Evolutionary conservation across 2,329 filamentous ascomycete genomes (phyloP), one percentile per base, ranked within the genome.

Genomic region (Dothidotthia symphoricarpi): DNA sequence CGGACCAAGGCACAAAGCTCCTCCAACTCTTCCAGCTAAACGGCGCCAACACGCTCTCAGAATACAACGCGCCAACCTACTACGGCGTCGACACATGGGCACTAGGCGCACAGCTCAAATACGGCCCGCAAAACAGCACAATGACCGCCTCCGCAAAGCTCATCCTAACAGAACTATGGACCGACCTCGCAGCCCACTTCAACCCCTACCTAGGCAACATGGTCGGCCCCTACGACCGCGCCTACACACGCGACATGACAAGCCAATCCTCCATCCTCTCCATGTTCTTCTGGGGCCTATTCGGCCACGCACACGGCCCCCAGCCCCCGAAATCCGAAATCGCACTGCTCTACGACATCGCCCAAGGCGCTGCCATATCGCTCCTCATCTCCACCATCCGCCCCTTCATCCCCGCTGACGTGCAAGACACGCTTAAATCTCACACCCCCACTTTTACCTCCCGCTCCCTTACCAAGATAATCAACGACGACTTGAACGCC

Each of bases 41-140:
- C 3, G 28, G 31, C 24, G 35, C 34, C 6, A 55, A 66, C 34
- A 59, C 48, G 58, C 47, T 70, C 1, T 61, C 57, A 8, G 68
- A 70, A 42, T 70, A 69, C 51, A 70, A 70, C 27, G 60, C 65
- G 2, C 67, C 68, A 3, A 70, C 62, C 2, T 70, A 70, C 50
- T 70, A 69, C 38, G 68, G 68, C 29, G 67, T 69, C 49, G 67
- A 70, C 36, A 47, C 63, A 24, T 71, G 66, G 65, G 68, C 67
- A 0, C 58, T 73, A 3, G 66, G 57, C 0, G 64, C 64, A 12
- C 66, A 62, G 37, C 61, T 69, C 11, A 63, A 62, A 16, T 70
- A 70, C 41, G 67, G 66, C 0, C 57, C 63, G 1, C 34, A 37
- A 15, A 53, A 56, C 31, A 49, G 57, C 2, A 40, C 47, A 19